Evolutionary conservation across 164 flowering plant species (phyloP).

Genomic region (Berberis vulgaris): DNA sequence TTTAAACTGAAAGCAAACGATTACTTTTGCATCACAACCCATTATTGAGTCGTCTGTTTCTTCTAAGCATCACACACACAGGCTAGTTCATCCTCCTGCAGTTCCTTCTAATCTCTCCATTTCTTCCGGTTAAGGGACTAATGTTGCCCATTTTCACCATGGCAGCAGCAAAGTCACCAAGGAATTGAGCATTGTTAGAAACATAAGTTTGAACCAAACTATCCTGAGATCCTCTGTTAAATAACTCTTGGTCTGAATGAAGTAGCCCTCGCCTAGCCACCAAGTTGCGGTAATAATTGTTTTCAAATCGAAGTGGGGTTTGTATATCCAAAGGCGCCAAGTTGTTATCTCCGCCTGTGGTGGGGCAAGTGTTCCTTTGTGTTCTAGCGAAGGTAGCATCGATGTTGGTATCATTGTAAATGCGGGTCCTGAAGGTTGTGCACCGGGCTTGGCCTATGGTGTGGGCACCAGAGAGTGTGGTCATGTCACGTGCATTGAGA

Average conservation of each 20-base stretch:
- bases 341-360: conserved; percentile 15
- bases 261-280: conserved; percentile 33
- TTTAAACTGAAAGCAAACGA: too few relatives aligned
- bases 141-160: conserved; percentile 54
- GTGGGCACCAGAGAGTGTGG: conserved; percentile 40
- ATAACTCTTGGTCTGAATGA: conserved; percentile 55
- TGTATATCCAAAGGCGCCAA: conserved; percentile 38
- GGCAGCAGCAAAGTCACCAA: conserved; percentile 35
- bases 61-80: not conserved
- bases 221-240: conserved; percentile 35
- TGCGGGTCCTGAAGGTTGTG: conserved; percentile 25
- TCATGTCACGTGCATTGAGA: conserved; percentile 25
- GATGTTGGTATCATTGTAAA: conserved; percentile 42
- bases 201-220: conserved; percentile 26
- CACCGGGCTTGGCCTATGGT: conserved; percentile 37
- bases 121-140: conserved; percentile 39
- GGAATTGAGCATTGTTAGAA: conserved; percentile 14
- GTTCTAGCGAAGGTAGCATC: conserved; percentile 26
- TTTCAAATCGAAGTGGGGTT: conserved; percentile 28
- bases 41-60: too few relatives aligned
- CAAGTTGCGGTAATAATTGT: conserved; percentile 28
- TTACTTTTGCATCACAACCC: not conserved
- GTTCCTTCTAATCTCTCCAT: conserved; percentile 41
- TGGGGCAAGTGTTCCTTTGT: conserved; percentile 24
- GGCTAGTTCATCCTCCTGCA: conserved; percentile 36